A percentile compares a stretch with the other conserved stretches of the same genome.
Conservation (phyloP, 495 filamentous ascomycete genomes). For the Aspergillus sclerotioniger region DNA sequence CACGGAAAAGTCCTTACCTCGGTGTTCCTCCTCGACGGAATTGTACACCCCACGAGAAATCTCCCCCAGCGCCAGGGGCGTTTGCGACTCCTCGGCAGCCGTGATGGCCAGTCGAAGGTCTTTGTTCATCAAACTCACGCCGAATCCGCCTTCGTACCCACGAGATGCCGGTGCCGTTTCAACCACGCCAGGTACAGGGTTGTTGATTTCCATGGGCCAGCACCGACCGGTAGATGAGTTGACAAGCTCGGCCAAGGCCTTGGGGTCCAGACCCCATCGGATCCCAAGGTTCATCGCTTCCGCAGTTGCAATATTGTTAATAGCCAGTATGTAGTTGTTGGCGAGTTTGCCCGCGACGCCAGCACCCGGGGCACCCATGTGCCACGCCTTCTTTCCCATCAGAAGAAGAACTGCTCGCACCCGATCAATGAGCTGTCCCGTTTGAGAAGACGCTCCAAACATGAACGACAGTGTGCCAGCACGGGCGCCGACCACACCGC, state of each 20-base stretch:
- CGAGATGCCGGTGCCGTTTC: constrained; percentile 67
- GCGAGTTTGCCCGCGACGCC: constrained; percentile 85
- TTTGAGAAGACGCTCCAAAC: constrained; percentile 63
- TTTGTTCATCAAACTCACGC: constrained; percentile 81
- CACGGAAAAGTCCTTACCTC: constrained; percentile 80
- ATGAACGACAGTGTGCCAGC: constrained; percentile 81
- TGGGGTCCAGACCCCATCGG: constrained; percentile 77
- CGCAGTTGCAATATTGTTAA: constrained; percentile 88
- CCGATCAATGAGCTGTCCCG: constrained; percentile 53
- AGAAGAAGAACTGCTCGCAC: constrained; percentile 62
- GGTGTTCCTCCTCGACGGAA: constrained; percentile 55
- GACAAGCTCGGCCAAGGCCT: constrained; percentile 73
- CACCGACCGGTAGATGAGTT: constrained; percentile 83
- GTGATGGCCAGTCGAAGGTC: constrained; percentile 70
- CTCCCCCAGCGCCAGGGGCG: constrained; percentile 62
- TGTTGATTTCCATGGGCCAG: constrained; percentile 92
- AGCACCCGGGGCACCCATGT: constrained; percentile 75
- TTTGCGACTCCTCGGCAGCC: constrained; percentile 66
- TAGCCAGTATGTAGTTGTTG: constrained; percentile 89
- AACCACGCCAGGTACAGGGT: constrained; percentile 84
- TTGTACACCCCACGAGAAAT: constrained; percentile 68
- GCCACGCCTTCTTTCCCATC: constrained; percentile 81
- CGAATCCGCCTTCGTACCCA: constrained; percentile 81
- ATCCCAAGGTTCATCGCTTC: constrained; percentile 93
- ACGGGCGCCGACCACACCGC: constrained; percentile 78